These are phyloP conservation scores for Pythium sp. DNA, from an alignment of 352 stramenopile species.

Conservation along the genomic window DNA sequence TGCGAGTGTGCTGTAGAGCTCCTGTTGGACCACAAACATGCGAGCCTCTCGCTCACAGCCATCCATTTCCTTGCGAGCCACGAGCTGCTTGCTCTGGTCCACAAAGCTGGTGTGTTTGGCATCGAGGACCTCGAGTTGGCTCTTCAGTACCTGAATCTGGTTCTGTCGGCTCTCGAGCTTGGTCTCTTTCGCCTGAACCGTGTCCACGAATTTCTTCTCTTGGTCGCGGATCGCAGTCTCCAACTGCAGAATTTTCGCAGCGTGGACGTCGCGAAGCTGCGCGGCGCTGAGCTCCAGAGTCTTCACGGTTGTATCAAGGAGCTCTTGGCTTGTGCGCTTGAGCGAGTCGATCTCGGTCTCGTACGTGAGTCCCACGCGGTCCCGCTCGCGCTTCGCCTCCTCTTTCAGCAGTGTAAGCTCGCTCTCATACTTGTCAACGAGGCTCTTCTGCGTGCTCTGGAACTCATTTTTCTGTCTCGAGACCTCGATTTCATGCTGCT, in stretches of 20 bases:
- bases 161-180: conserved; percentile 26
- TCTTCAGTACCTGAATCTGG: conserved; percentile 26
- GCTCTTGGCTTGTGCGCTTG: conserved; percentile 16
- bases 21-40: conserved; percentile 25
- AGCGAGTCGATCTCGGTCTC: conserved; percentile 47
- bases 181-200: conserved; percentile 14
- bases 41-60: conserved; percentile 30
- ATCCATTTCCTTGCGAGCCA: conserved; percentile 43
- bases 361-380: conserved; percentile 31
- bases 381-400: conserved; percentile 20
- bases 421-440: conserved; percentile 17
- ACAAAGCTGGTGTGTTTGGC: conserved; percentile 16
- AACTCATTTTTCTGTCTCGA: conserved; percentile 12
- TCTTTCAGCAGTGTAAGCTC: conserved; percentile 13
- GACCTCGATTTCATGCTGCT: conserved; percentile 20
- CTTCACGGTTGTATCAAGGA: conserved; percentile 7
- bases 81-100: conserved; percentile 20
- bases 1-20: conserved; percentile 16
- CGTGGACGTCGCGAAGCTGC: conserved; percentile 46
- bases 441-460: conserved; percentile 16
- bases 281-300: conserved; percentile 27
- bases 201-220: conserved; percentile 29
- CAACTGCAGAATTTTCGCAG: conserved; percentile 33
- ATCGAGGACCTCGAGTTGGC: conserved; percentile 17
- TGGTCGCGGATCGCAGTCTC: conserved; percentile 49